Evolutionary conservation across 75 land plant species (phyloP).

Genomic region (Pinus taeda): DNA sequence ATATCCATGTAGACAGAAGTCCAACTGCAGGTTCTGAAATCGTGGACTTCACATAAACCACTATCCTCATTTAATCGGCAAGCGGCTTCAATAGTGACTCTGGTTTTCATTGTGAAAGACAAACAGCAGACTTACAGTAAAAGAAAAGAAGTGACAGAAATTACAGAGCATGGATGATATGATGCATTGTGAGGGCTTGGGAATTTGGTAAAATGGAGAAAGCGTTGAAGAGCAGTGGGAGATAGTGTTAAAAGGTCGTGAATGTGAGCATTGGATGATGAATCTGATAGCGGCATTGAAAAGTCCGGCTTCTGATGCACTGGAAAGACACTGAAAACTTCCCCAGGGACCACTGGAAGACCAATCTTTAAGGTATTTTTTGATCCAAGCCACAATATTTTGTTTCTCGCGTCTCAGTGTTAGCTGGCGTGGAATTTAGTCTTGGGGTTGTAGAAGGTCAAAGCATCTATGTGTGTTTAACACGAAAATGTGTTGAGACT

Average conservation of each 20-base stretch:
- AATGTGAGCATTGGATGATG: not conserved
- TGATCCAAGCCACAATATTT: not conserved
- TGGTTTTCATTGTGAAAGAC: not conserved
- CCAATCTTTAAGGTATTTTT: not conserved
- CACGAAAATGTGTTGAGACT: no score
- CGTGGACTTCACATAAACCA: no score
- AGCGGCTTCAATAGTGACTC: no score
- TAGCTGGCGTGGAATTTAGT: not conserved
- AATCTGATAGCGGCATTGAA: not conserved
- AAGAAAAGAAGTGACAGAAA: not conserved
- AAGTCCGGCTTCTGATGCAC: not conserved
- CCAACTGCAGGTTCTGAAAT: no score
- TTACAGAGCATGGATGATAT: not conserved
- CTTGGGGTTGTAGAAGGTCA: not conserved
- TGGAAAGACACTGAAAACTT: not conserved
- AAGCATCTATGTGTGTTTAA: no score
- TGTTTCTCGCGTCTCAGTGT: no score
- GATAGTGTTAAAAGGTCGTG: not conserved
- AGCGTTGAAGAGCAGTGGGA: not conserved
- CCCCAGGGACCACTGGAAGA: slow-evolving; percentile 4
- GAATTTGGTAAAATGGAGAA: not conserved
- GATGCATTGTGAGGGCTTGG: not conserved
- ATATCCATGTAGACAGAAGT: no score
- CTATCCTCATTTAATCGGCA: no score
- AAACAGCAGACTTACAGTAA: not conserved